Percentiles rank a stretch among this genome's conserved stretches.
These are phyloP conservation scores for Diaporthe vexans DNA, from an alignment of 2,329 filamentous ascomycete species.

Conservation along the genomic window DNA sequence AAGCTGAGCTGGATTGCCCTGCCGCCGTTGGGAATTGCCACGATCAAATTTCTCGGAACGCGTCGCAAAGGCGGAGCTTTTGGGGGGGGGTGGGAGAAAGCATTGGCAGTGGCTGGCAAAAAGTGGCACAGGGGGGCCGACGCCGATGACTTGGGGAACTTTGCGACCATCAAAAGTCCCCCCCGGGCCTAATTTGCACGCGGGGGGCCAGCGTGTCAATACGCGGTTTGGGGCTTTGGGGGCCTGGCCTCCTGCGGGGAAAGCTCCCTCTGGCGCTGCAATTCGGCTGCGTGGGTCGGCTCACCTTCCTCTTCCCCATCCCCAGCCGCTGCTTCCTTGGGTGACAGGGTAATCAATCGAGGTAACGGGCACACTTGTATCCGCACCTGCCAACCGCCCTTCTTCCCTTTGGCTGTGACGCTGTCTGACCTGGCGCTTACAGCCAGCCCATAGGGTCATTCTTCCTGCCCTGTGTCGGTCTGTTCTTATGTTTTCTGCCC, in stretches of 20 bases:
- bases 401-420: neutral
- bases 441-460: neutral
- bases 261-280: slow-evolving; percentile 8
- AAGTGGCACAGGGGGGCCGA: slow-evolving; percentile 28
- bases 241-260: slow-evolving; percentile 16
- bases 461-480: neutral
- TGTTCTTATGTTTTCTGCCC: neutral
- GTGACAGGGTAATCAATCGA: neutral
- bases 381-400: neutral
- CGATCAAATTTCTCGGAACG: slow-evolving; percentile 37
- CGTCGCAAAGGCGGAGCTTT: slow-evolving; percentile 37
- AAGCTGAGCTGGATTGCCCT: slow-evolving; percentile 31
- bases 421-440: neutral
- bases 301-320: neutral
- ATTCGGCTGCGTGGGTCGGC: slow-evolving; percentile 12
- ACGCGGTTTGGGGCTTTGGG: neutral
- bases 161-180: slow-evolving; percentile 33
- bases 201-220: slow-evolving; percentile 20
- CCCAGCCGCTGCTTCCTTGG: slow-evolving; percentile 9
- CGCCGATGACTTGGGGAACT: slow-evolving; percentile 33
- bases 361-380: neutral
- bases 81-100: slow-evolving; percentile 34
- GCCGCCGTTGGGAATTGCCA: slow-evolving; percentile 37
- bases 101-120: slow-evolving; percentile 35
- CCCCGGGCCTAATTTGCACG: slow-evolving; percentile 13